Evolutionary conservation across 768 basidiomycete species (phyloP).

Genomic region (Suillus clintonianus): DNA sequence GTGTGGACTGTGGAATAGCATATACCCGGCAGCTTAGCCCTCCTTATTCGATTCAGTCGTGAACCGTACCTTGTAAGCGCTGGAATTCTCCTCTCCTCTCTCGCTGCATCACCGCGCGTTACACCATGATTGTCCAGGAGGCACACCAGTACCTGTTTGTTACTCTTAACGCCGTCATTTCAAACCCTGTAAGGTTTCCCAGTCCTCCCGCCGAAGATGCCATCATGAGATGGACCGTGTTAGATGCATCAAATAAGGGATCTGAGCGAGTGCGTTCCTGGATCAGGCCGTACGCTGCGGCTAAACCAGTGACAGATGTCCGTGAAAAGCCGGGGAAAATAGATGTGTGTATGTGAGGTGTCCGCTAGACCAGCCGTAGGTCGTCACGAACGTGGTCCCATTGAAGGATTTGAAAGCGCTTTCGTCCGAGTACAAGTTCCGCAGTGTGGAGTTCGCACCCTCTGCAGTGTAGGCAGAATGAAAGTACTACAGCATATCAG

Average conservation of each 20-base stretch:
- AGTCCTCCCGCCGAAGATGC: not conserved
- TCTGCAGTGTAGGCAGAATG: conserved; percentile 6
- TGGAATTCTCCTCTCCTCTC: not conserved
- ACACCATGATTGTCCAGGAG: not conserved
- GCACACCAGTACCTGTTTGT: not conserved
- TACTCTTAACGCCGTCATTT: not conserved
- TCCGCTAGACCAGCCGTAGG: not conserved
- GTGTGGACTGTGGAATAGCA: no score
- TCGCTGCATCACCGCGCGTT: no score
- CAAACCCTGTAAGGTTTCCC: not conserved
- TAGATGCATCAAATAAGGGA: not conserved
- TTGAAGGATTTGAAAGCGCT: not conserved
- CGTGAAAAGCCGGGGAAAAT: not conserved
- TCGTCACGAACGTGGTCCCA: not conserved
- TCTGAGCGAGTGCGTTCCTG: not conserved
- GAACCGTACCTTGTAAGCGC: not conserved
- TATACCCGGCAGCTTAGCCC: no score
- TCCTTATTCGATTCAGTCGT: not conserved
- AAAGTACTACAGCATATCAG: not conserved
- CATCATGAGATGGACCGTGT: not conserved
- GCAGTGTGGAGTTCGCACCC: not conserved
- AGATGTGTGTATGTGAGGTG: not conserved
- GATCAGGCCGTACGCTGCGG: not conserved
- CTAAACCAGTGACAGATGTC: not conserved
- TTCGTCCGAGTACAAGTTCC: not conserved